Conservation (phyloP, 1,284 basidiomycete species). For the Gomphus bonarii region DNA sequence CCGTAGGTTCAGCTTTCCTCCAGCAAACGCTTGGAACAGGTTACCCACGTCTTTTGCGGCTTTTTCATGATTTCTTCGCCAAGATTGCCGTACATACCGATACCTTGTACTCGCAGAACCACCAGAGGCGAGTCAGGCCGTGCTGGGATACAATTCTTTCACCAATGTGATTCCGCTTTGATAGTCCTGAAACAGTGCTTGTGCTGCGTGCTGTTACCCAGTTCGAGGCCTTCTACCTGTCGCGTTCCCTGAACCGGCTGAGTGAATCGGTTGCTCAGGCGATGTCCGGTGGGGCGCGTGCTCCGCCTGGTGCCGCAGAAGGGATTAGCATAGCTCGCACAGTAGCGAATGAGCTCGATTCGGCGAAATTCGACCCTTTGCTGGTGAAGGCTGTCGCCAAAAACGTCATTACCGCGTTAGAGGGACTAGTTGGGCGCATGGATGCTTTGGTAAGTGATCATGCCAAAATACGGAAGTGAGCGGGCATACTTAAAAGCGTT, state of each 20-base stretch:
- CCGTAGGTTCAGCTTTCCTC: slow-evolving; percentile 66
- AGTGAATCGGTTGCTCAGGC: slow-evolving; percentile 71
- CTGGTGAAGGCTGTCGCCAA: slow-evolving; percentile 72
- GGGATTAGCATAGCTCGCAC: slow-evolving; percentile 68
- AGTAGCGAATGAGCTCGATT: slow-evolving; percentile 84
- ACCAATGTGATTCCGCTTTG: not conserved
- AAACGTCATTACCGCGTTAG: slow-evolving; percentile 56
- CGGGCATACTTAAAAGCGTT: slow-evolving; percentile 1
- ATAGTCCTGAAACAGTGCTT: slow-evolving; percentile 83
- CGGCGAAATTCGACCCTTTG: slow-evolving; percentile 87
- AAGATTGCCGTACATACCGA: slow-evolving; percentile 93
- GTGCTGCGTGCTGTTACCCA: slow-evolving; percentile 72
- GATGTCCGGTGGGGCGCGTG: slow-evolving; percentile 53
- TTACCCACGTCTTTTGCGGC: slow-evolving; percentile 77
- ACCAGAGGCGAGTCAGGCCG: slow-evolving; percentile 61
- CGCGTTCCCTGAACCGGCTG: slow-evolving; percentile 71
- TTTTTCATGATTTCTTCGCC: slow-evolving; percentile 93
- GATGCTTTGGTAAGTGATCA: slow-evolving; percentile 53
- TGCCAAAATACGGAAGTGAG: not conserved
- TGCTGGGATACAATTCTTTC: not conserved
- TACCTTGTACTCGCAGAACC: slow-evolving; percentile 72
- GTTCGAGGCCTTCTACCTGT: slow-evolving; percentile 79
- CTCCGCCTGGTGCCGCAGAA: slow-evolving; percentile 66
- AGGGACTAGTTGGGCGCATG: slow-evolving; percentile 48
- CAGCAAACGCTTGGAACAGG: slow-evolving; percentile 79